Conservation (phyloP, 495 filamentous ascomycete species). For the Xylaria intraflava region DNA sequence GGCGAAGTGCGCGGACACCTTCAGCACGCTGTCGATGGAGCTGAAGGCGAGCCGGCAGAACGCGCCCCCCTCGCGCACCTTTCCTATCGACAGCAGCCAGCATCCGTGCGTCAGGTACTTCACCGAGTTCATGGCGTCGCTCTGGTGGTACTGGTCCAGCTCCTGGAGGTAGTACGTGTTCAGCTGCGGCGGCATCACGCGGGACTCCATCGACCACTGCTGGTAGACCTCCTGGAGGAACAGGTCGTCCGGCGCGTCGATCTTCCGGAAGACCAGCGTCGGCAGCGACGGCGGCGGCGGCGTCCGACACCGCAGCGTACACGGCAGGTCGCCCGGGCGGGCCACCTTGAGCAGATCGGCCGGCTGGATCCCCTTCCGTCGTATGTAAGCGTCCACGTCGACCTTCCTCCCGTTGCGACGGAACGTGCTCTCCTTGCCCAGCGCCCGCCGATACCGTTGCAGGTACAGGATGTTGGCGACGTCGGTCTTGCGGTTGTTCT, state of each 20-base stretch:
- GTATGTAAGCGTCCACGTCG: constrained; percentile 31
- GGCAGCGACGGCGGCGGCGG: constrained; percentile 20
- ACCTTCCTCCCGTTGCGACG: constrained; percentile 29
- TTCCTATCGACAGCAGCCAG: constrained; percentile 27
- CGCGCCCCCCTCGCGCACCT: constrained; percentile 17
- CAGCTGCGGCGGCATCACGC: constrained; percentile 20
- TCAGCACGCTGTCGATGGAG: constrained; percentile 20
- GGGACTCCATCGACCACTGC: constrained; percentile 23
- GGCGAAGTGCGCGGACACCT: constrained; percentile 23
- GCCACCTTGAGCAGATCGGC: constrained; percentile 30
- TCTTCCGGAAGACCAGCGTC: not conserved
- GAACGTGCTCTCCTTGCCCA: constrained; percentile 32
- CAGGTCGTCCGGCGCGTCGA: constrained; percentile 24
- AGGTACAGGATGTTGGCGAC: constrained; percentile 30
- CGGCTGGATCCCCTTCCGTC: constrained; percentile 28
- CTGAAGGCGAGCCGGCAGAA: constrained; percentile 21
- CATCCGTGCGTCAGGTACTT: constrained; percentile 22
- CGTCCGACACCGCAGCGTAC: constrained; percentile 31
- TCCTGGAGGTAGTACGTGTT: constrained; percentile 18
- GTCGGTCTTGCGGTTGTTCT: constrained; percentile 33
- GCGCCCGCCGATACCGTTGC: constrained; percentile 29
- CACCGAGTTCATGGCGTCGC: constrained; percentile 23
- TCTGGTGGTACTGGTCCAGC: constrained; percentile 20
- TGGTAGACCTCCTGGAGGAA: constrained; percentile 22
- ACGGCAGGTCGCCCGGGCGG: constrained; percentile 25